Evolutionary conservation across 116 monocot species (phyloP), one percentile per base, ranked within the genome.

Genomic region (Thalassia testudinum): DNA sequence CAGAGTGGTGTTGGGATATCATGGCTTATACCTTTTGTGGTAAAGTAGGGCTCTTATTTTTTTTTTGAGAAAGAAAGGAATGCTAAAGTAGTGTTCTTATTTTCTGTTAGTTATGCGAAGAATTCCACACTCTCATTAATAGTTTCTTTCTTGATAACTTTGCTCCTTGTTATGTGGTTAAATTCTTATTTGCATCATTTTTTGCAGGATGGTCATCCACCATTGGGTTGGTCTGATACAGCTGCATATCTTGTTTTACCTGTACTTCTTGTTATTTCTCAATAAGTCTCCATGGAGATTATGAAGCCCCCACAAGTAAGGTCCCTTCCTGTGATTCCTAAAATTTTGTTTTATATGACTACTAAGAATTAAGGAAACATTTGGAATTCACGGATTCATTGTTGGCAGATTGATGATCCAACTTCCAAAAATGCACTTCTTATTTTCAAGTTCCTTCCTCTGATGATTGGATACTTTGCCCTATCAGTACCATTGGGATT

Each of bases 301-400:
- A 99, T 99, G 90, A 86, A 99, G 57, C 99, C 99, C 42, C 90
- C 99, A 66, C 83, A 99, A 80, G 99, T 99, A 27, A 23, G 26
- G 34, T 47, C n/a, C n/a, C 10, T 34, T 34, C 30, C 10, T 34
- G 30, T 5, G 30, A 10, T 34, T 10, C 30, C 30, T 34, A 34
- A 34, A 34, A 34, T 34, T 34, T 34, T 10, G 6, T 34, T 10
- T 34, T 34, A 34, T 34, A 34, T 34, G 30, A 10, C 10, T 34
- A 5, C 30, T 34, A 34, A n/a, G n/a, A n/a, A 34, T 34, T 34
- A 5, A 5, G 10, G 3, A 10, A 34, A 10, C 30, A 34, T 10
- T 34, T 10, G 6, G 10, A 34, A 34, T 34, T 34, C 10, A 34
- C 10, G 10, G 10, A 34, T 34, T 34, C 30, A 34, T 34, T 24